Base-by-base conservation (phyloP, 768 basidiomycete genomes). In the Boletus rex-veris region DNA sequence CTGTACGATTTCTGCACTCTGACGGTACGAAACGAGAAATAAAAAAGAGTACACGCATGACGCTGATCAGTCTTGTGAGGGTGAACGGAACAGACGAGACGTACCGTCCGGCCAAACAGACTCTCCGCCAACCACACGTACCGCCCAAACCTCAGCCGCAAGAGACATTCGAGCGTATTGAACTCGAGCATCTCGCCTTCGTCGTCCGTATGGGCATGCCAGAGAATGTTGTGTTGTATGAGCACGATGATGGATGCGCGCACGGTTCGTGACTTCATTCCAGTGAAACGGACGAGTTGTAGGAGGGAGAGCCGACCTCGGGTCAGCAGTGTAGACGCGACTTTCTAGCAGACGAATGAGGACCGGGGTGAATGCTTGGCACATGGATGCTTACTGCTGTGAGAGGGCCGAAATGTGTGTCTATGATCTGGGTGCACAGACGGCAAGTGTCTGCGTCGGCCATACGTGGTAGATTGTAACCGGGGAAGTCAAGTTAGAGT, bases 201-300 rank as follows among this genome's bases (percentile, higher is more conserved):
- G n/a, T 84, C 83, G 9, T 85, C 84, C 6, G 79, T 79, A 37
- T 80, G 79, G 9, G 86, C 81, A 65, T 93, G 90, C 90, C 92
- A 94, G 41, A 95, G 76, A 41, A 97, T 71, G 70, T 97, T 94
- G 67, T 98, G 95, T 66, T 98, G 95, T 16, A 95, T 78, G 49
- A 98, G 80, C 42, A 87, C 80, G 42, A 97, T 74, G 18, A 95
- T 73, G 18, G 83, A 79, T 26, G 85, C 84, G 49, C 88, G 83
- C 14, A 86, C 80, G 1, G 78, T 83, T 24, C 85, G 82, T 10
- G 84, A 79, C 62, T 83, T 87, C 26, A 92, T 70, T 28, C 74
- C 76, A 2, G 92, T 82, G 64, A 84, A 84, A 31, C 87, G 85
- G 33, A 85, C 75, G 46, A 96, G 66, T 60, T 88, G 84, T 9